Evolutionary conservation across 805 yeast species (phyloP).

Genomic region (Diddensiella transvaalensis): DNA sequence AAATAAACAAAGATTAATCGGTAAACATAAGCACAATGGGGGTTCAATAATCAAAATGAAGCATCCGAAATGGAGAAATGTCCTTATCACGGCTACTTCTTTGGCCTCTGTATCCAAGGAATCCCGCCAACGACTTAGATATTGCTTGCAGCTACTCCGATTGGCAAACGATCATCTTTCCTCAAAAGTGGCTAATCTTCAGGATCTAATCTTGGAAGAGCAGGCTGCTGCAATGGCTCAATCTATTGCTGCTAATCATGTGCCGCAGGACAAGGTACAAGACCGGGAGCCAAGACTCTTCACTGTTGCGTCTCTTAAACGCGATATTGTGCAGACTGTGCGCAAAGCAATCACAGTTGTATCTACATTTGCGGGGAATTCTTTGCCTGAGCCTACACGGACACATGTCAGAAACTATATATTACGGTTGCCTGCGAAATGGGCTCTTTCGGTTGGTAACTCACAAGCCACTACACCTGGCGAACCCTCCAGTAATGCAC

Average conservation of each 20-base stretch:
- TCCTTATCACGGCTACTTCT: conserved; percentile 34
- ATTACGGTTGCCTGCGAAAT: conserved; percentile 66
- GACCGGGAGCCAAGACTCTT: conserved; percentile 15
- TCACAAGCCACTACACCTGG: conserved; percentile 1
- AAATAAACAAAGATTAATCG: not conserved
- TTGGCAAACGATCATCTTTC: conserved; percentile 77
- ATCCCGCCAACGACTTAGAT: conserved; percentile 68
- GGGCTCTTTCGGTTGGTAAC: conserved; percentile 47
- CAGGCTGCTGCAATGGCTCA: conserved; percentile 25
- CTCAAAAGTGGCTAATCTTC: conserved; percentile 60
- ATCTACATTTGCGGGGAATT: conserved; percentile 75
- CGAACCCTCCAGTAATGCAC: not conserved
- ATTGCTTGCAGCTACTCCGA: conserved; percentile 74
- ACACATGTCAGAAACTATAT: conserved; percentile 76
- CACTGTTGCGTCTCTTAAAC: conserved; percentile 46
- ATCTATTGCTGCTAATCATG: conserved; percentile 25
- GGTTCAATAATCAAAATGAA: conserved; percentile 4
- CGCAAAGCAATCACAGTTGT: conserved; percentile 83
- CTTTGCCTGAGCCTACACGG: conserved; percentile 75
- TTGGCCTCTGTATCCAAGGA: conserved; percentile 52
- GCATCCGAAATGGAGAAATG: conserved; percentile 28
- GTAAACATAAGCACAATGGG: not conserved
- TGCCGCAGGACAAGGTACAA: conserved; percentile 36
- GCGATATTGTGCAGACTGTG: conserved; percentile 84
- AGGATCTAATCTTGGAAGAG: conserved; percentile 47